A percentile compares a stretch with the other conserved stretches of the same genome.
These are phyloP conservation scores for Cornus florida DNA, from an alignment of 148 eudicot species.

Conservation along the genomic window DNA sequence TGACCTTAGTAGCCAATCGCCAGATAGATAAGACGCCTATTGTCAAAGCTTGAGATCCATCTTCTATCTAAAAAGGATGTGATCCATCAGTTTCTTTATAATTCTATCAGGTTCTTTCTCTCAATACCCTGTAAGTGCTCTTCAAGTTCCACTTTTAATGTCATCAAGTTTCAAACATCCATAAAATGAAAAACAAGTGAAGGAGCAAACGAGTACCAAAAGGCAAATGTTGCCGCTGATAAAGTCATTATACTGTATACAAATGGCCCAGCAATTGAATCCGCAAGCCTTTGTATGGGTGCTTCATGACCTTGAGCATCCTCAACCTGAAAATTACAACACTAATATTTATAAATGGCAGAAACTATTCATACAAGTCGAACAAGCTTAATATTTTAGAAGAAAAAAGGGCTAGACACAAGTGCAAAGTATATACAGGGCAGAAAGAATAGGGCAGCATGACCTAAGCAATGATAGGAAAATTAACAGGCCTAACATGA, in stretches of 20 bases:
- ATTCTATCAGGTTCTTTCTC: background rate
- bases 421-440: background rate
- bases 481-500: background rate
- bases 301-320: conserved; percentile 99
- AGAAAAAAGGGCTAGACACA: background rate
- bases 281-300: conserved; percentile 97
- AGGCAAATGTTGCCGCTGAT: conserved; percentile 84
- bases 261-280: conserved; percentile 94
- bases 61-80: too few species aligned
- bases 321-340: conserved; percentile 61
- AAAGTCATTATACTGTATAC: conserved; percentile 84
- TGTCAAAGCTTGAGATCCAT: background rate
- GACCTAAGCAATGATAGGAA: background rate
- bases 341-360: background rate
- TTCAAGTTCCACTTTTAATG: background rate
- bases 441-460: background rate
- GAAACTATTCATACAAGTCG: background rate
- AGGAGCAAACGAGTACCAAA: conserved; percentile 53
- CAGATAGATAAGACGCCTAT: background rate
- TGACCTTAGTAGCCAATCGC: background rate
- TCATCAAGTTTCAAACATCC: background rate
- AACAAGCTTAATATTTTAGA: background rate
- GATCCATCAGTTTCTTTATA: background rate
- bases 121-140: conserved; percentile 2
- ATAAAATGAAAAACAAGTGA: conserved; percentile 5